Conservation (phyloP, 2,329 filamentous ascomycete species). For the Fusarium incarnatum region DNA sequence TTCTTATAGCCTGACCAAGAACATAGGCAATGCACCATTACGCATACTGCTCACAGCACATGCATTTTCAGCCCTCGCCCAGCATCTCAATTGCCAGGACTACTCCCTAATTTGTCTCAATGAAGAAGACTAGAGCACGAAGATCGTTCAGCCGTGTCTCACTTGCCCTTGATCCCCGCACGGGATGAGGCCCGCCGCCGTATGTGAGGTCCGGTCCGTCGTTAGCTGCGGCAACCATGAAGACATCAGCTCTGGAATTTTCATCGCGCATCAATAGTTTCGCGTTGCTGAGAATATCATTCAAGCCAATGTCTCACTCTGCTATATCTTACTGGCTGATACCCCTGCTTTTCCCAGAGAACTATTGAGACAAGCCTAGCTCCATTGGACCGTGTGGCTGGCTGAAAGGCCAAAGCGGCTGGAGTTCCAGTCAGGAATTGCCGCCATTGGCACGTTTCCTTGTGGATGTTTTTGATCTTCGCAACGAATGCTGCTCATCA, state of each 20-base stretch:
- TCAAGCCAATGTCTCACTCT: not conserved
- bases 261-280: not conserved
- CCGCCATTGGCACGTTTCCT: not conserved
- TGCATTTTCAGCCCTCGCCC: not conserved
- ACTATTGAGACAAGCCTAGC: not conserved
- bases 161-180: not conserved
- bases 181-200: not conserved
- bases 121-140: not conserved
- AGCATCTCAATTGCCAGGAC: not conserved
- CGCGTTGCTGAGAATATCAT: not conserved
- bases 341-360: not conserved
- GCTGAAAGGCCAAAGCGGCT: slow-evolving; percentile 25
- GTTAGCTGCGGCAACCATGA: slow-evolving; percentile 1
- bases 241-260: not conserved
- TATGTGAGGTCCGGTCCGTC: not conserved
- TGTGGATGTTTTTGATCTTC: not conserved
- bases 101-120: not conserved
- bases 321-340: not conserved
- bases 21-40: too few relatives aligned
- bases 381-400: not conserved
- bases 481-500: too few relatives aligned
- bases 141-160: slow-evolving; percentile 5
- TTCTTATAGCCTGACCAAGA: not conserved
- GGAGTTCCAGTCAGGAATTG: not conserved
- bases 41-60: not conserved